A percentile compares a stretch with the other conserved stretches of the same genome.
Conservation (phyloP, 768 basidiomycete species). For the Hericium erinaceus region DNA sequence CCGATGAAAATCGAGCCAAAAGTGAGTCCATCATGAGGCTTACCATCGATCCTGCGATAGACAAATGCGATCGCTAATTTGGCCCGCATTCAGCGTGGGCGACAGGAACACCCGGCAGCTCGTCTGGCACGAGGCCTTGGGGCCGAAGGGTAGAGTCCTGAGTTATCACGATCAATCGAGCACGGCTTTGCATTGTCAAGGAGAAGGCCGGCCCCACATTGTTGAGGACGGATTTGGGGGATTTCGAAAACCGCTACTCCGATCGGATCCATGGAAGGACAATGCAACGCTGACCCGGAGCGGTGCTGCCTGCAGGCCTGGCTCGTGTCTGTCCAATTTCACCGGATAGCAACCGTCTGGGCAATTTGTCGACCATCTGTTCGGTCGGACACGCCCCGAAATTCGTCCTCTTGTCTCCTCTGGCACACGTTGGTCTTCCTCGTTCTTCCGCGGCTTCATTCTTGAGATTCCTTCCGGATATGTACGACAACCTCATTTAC, state of each 20-base stretch:
- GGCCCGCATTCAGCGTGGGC: not conserved
- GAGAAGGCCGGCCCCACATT: not conserved
- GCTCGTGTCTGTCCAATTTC: no score
- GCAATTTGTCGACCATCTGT: not conserved
- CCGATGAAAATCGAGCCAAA: no score
- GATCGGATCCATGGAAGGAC: not conserved
- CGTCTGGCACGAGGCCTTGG: not conserved
- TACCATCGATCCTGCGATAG: not conserved
- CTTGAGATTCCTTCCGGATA: no score
- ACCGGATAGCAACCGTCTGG: not conserved
- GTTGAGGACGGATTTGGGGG: not conserved
- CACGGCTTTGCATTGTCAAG: not conserved
- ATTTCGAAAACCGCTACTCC: not conserved
- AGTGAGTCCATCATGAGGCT: not conserved
- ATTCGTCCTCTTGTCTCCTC: not conserved
- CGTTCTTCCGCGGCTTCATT: no score
- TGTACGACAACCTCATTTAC: no score
- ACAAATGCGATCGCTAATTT: not conserved
- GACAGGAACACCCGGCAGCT: not conserved
- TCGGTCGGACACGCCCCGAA: not conserved
- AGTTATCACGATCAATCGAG: slow-evolving; percentile 1
- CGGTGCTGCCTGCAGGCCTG: no score
- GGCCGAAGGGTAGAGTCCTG: not conserved
- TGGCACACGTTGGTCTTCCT: no score
- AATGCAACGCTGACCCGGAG: not conserved